Evolutionary conservation across 2,329 filamentous ascomycete species (phyloP).

Genomic region (Setomelanomma holmii): DNA sequence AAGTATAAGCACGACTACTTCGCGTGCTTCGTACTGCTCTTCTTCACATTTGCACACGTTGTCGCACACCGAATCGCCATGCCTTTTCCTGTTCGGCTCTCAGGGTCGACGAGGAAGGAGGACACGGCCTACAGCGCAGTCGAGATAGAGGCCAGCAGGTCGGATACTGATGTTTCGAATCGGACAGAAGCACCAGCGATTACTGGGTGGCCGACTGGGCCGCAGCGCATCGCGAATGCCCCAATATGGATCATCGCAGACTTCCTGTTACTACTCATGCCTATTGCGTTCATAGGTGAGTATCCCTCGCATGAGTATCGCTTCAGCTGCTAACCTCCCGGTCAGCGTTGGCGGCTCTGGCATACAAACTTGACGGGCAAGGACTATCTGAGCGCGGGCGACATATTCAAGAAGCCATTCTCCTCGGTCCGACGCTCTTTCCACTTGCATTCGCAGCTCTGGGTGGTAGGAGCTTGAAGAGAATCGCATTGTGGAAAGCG

Average conservation of each 20-base stretch:
- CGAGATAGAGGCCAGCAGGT: not conserved
- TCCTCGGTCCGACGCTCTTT: conserved; percentile 5
- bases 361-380: conserved; percentile 4
- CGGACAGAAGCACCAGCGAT: not conserved
- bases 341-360: conserved; percentile 1
- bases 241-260: conserved; percentile 5
- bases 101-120: not conserved
- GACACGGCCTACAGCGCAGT: conserved; percentile 1
- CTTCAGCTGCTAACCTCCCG: not conserved
- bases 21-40: not conserved
- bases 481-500: conserved; percentile 7
- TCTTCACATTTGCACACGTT: not conserved
- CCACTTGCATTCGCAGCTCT: conserved; percentile 8
- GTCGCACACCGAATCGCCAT: not conserved
- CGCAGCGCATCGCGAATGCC: not conserved
- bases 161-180: not conserved
- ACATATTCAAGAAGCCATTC: conserved; percentile 1
- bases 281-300: conserved; percentile 4
- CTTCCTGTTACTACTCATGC: conserved; percentile 2
- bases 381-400: not conserved
- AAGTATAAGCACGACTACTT: not conserved
- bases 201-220: conserved; percentile 1
- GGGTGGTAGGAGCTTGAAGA: conserved; percentile 7
- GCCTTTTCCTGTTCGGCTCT: not conserved
- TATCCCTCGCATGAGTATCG: too few relatives aligned